These are phyloP conservation scores for Ananas comosus DNA, from an alignment of 176 grass and related monocot species.

Conservation along the genomic window DNA sequence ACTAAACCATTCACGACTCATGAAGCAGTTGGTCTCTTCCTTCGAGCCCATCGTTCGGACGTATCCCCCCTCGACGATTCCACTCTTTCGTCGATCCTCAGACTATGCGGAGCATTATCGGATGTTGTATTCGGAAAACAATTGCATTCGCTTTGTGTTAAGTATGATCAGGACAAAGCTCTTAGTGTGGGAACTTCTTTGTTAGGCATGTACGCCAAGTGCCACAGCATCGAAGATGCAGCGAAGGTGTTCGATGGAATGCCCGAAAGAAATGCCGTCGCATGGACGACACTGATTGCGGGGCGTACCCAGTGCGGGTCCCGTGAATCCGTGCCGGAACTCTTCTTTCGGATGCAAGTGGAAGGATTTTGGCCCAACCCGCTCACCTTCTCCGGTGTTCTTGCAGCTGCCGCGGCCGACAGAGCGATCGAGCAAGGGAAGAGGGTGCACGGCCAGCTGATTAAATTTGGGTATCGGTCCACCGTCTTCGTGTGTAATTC, in stretches of 20 bases:
- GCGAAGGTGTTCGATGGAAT: constrained; percentile 35
- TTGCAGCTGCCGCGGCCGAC: constrained; percentile 29
- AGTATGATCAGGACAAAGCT: constrained; percentile 15
- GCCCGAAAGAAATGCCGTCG: constrained; percentile 31
- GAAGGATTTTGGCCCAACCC: constrained; percentile 29
- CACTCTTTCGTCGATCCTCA: constrained; percentile 24
- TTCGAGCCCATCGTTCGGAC: neutral
- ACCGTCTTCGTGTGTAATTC: constrained; percentile 36
- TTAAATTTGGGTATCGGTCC: constrained; percentile 39
- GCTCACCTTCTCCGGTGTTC: constrained; percentile 27
- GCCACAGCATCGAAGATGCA: neutral
- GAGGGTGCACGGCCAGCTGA: constrained; percentile 27
- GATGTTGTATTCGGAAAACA: constrained; percentile 30
- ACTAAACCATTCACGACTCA: too few species aligned
- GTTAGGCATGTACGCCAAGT: constrained; percentile 46
- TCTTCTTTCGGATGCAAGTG: constrained; percentile 46
- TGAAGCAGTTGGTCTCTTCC: constrained; percentile 28
- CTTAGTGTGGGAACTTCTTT: constrained; percentile 32
- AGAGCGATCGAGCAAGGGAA: constrained; percentile 15
- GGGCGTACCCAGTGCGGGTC: constrained; percentile 13
- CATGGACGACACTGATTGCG: constrained; percentile 38
- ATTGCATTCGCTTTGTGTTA: constrained; percentile 42
- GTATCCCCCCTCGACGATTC: neutral
- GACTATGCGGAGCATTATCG: constrained; percentile 16
- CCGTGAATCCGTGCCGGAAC: constrained; percentile 3